phyloP scores from a whole-genome alignment of 495 filamentous ascomycete species.

The Rostrohypoxylon terebratum region DNA sequence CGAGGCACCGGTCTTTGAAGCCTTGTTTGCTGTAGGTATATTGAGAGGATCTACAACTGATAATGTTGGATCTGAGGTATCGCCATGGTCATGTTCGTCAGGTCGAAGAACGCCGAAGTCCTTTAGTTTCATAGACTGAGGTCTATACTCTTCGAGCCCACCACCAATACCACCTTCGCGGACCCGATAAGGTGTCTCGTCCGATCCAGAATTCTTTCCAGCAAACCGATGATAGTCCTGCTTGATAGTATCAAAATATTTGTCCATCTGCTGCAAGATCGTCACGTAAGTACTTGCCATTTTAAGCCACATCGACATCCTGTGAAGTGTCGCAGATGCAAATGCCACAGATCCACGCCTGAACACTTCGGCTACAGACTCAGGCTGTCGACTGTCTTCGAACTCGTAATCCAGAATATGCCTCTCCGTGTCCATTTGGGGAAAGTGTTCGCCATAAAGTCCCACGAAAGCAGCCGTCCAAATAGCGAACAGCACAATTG shows the following conservation, averaged over 20 bases:
- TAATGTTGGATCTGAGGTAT: constrained; percentile 45
- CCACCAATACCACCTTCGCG: constrained; percentile 66
- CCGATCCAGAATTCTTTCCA: constrained; percentile 37
- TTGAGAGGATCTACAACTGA: constrained; percentile 42
- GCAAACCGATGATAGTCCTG: constrained; percentile 63
- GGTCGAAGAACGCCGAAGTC: constrained; percentile 57
- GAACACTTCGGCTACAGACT: constrained; percentile 50
- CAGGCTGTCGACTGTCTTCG: constrained; percentile 41
- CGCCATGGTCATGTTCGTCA: constrained; percentile 48
- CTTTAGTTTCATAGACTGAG: constrained; percentile 50
- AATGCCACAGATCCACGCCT: constrained; percentile 55
- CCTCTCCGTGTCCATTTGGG: constrained; percentile 78
- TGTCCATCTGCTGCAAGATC: constrained; percentile 74
- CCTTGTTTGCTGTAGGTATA: constrained; percentile 43
- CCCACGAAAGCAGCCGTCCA: constrained; percentile 81
- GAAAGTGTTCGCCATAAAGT: constrained; percentile 79
- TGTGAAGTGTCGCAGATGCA: constrained; percentile 57
- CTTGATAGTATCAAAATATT: constrained; percentile 74
- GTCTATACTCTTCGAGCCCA: constrained; percentile 78
- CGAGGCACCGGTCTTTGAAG: constrained; percentile 47
- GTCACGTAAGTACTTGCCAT: constrained; percentile 79
- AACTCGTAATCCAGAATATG: constrained; percentile 63
- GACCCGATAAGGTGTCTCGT: constrained; percentile 54
- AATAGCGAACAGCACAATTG: constrained; percentile 81
- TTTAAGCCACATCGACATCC: constrained; percentile 73